Evolutionary conservation across 768 basidiomycete genomes (phyloP), one percentile per base, ranked within the genome.

Genomic region (Hygrophorus pudorinus): DNA sequence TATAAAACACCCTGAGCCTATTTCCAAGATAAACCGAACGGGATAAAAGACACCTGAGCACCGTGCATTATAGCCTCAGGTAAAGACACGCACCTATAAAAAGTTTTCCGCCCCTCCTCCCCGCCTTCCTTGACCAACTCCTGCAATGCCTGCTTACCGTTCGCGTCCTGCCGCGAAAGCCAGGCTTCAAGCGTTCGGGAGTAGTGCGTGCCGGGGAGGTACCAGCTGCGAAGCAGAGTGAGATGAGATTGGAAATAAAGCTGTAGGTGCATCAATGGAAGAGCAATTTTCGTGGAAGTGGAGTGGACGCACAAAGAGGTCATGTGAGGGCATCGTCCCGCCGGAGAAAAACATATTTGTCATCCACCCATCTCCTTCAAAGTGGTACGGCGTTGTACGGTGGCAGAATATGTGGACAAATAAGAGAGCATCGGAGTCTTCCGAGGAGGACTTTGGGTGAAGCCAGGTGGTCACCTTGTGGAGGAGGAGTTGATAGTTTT

Each of bases 351-450:
- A 84, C 30, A 73, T 79, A 59, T 79, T 65, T 4, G 79, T 73
- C 82, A 85, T 85, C 81, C 82, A 84, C 4, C 79, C 79, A 47
- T 82, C 81, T 42, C 65, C 68, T 42, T 79, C 72, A 48, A 83
- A 85, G 50, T 84, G 79, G 53, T 85, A 84, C 5, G 81, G 78
- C 0, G 65, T 77, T 3, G 66, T 68, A 34, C 58, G 57, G 56
- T 84, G 81, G 51, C 80, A 82, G 62, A 85, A 84, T 20, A 84
- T 75, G 53, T 85, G 82, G 20, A 83, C 67, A 58, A 82, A 85
- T 20, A 84, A 59, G 0, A 81, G 66, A 0, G 78, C 65, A 20
- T 73, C 71, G 8, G 65, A 64, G 46, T 48, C 29, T 32, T 47
- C 45, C 48, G 49, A 5, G 48, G 41, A 20, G 18, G 47, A 24